A percentile compares a stretch with the other conserved stretches of the same genome.
phyloP scores from a whole-genome alignment of 768 basidiomycete species.

The Dioszegia hungarica region DNA sequence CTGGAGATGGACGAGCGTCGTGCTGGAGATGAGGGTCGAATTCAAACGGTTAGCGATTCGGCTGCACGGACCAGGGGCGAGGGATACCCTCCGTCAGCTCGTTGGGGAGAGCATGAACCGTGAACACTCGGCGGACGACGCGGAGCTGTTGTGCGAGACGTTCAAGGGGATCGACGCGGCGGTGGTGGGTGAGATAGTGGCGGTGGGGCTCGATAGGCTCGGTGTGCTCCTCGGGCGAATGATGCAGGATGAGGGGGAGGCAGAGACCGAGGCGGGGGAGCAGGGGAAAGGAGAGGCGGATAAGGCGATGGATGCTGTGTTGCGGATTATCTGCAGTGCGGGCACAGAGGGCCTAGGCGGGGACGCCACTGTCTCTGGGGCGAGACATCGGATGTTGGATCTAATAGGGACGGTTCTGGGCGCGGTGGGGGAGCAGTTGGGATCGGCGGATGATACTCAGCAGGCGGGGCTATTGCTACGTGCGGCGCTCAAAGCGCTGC shows the following conservation, averaged over 20 bases:
- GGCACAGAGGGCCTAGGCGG: neutral
- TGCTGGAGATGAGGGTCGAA: slow-evolving; percentile 42
- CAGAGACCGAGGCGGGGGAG: too few relatives aligned
- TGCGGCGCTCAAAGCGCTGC: slow-evolving; percentile 22
- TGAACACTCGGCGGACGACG: slow-evolving; percentile 33
- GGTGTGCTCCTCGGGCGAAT: slow-evolving; percentile 20
- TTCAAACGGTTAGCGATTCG: slow-evolving; percentile 38
- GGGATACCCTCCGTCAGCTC: slow-evolving; percentile 24
- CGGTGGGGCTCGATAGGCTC: slow-evolving; percentile 35
- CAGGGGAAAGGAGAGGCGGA: slow-evolving; percentile 3
- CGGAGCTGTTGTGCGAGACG: slow-evolving; percentile 40
- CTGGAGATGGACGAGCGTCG: slow-evolving; percentile 44
- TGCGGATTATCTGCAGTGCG: slow-evolving; percentile 25
- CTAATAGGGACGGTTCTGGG: slow-evolving; percentile 23
- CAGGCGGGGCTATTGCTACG: slow-evolving; percentile 7
- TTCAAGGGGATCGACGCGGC: slow-evolving; percentile 39
- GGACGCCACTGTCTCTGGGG: slow-evolving; percentile 13
- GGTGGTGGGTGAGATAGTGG: slow-evolving; percentile 32
- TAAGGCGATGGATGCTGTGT: slow-evolving; percentile 24
- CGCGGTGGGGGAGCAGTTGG: slow-evolving; percentile 20
- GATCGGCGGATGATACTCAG: slow-evolving; percentile 5
- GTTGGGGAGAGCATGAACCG: slow-evolving; percentile 26
- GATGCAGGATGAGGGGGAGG: slow-evolving; percentile 24
- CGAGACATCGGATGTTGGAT: slow-evolving; percentile 29
- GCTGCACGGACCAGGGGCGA: slow-evolving; percentile 27